A percentile compares a stretch with the other conserved stretches of the same genome.
Conservation (phyloP, 495 filamentous ascomycete genomes). For the Daldinia grandis region DNA sequence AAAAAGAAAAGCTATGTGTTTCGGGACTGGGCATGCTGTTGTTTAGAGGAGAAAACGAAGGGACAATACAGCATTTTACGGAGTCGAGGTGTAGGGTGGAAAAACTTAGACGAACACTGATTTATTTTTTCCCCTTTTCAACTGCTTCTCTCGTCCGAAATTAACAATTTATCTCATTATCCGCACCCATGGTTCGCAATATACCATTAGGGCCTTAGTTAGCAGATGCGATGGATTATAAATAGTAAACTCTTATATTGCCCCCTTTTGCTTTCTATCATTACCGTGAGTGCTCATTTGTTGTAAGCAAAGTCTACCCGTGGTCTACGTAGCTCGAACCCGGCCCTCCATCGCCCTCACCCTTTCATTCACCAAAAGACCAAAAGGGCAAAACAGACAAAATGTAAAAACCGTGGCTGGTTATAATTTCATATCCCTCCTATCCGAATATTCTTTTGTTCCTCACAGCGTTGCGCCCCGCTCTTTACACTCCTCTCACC, state of each 20-base stretch:
- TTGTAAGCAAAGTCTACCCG: not conserved
- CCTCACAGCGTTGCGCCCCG: not conserved
- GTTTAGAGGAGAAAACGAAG: constrained; percentile 32
- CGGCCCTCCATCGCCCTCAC: not conserved
- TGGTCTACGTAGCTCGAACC: not conserved
- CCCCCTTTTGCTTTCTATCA: constrained; percentile 1
- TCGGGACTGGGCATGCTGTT: constrained; percentile 23
- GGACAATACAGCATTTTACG: constrained; percentile 24
- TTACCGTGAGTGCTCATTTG: not conserved
- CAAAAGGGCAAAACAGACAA: constrained; percentile 5
- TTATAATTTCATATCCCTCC: not conserved
- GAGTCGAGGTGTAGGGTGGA: constrained; percentile 35
- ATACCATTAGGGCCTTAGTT: not conserved
- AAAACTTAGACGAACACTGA: constrained; percentile 28
- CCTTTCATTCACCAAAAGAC: not conserved
- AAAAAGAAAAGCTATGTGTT: constrained; percentile 21
- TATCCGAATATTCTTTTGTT: not conserved
- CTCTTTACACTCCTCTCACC: not conserved
- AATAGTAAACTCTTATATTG: not conserved
- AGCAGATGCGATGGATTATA: not conserved
- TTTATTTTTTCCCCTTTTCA: constrained; percentile 4
- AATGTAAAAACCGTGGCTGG: not conserved
- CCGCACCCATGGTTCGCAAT: not conserved
- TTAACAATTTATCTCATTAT: not conserved
- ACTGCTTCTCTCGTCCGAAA: not conserved